Percentiles rank a stretch among this genome's conserved stretches.
phyloP scores from a whole-genome alignment of 352 stramenopile species.

The Pythium myriotylum region DNA sequence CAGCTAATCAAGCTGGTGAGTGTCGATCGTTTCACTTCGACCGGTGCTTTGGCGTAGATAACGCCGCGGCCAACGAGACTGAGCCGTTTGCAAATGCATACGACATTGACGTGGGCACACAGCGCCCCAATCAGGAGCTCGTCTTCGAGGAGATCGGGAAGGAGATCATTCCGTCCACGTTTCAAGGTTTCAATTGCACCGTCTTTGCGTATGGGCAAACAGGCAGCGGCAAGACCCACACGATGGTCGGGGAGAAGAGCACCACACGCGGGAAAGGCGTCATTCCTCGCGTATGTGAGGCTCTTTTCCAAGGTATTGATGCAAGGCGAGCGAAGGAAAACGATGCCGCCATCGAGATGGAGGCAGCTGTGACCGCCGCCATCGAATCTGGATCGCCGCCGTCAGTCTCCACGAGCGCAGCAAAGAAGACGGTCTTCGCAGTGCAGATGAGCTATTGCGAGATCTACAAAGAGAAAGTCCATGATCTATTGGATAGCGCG shows the following conservation, averaged over 20 bases:
- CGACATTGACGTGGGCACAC: constrained; percentile 42
- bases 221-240: constrained; percentile 82
- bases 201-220: constrained; percentile 85
- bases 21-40: constrained; percentile 80
- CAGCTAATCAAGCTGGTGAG: constrained; percentile 44
- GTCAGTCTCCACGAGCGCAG: constrained; percentile 36
- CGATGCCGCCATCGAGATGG: constrained; percentile 14
- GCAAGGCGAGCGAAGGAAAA: constrained; percentile 33
- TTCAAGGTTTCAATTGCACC: constrained; percentile 85
- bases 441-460: constrained; percentile 79
- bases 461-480: constrained; percentile 90
- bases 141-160: constrained; percentile 80
- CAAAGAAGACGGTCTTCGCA: constrained; percentile 20
- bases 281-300: constrained; percentile 80
- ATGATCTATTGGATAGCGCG: constrained; percentile 67
- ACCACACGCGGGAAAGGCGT: constrained; percentile 56
- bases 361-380: background rate
- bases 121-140: constrained; percentile 66
- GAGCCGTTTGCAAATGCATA: constrained; percentile 44
- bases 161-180: constrained; percentile 70
- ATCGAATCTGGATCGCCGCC: background rate
- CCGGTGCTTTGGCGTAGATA: constrained; percentile 66
- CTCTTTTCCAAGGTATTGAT: constrained; percentile 73
- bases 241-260: constrained; percentile 79
- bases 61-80: constrained; percentile 29